phyloP scores from a whole-genome alignment of 352 stramenopile species.

The Pythium aquatile region DNA sequence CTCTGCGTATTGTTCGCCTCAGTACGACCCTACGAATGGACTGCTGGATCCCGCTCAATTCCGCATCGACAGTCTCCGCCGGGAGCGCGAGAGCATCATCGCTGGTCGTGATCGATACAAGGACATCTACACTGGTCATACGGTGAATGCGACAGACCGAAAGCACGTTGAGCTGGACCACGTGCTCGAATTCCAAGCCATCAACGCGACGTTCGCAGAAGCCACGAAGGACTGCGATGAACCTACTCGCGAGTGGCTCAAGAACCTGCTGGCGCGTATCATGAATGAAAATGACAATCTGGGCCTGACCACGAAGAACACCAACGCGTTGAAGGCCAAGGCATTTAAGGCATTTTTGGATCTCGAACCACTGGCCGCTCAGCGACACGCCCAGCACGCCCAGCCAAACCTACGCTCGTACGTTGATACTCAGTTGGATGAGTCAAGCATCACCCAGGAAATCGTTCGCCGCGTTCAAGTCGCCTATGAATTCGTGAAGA shows the following conservation, averaged over 20 bases:
- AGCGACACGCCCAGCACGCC: no score
- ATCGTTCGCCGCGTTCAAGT: neutral
- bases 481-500: neutral
- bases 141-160: neutral
- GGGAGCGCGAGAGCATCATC: neutral
- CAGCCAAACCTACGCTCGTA: no score
- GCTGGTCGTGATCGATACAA: neutral
- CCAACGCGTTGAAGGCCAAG: neutral
- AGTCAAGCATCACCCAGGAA: neutral
- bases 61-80: neutral
- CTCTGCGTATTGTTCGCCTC: neutral
- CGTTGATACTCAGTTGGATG: neutral
- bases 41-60: neutral
- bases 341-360: neutral
- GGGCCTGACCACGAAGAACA: slow-evolving; percentile 3
- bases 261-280: neutral
- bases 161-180: neutral
- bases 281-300: slow-evolving; percentile 9
- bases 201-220: neutral
- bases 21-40: neutral
- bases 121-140: neutral
- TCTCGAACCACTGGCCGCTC: neutral
- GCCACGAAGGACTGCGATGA: neutral
- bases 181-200: neutral
- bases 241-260: neutral